These are phyloP conservation scores for Apophysomyces ossiformis DNA, from an alignment of 371 early-diverging fungal genomes.

Conservation along the genomic window DNA sequence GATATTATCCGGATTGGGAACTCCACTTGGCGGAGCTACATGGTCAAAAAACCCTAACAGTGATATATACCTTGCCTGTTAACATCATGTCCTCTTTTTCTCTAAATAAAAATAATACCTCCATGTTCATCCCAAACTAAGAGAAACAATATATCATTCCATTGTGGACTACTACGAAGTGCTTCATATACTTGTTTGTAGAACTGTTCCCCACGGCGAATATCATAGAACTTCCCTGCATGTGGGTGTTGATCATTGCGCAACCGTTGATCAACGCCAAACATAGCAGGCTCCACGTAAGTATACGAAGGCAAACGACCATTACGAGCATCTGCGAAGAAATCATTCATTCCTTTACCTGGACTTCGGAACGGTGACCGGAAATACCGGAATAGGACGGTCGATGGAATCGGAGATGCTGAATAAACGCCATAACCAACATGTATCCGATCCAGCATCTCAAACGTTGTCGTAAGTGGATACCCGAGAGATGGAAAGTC, in stretches of 20 bases:
- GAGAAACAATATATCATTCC: conserved; percentile 27
- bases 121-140: conserved; percentile 28
- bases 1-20: conserved; percentile 35
- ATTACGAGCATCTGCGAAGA: conserved; percentile 20
- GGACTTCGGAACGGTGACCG: conserved; percentile 15
- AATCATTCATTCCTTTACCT: conserved; percentile 17
- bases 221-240: conserved; percentile 22
- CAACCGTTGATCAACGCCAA: conserved; percentile 20
- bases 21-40: conserved; percentile 22
- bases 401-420: conserved; percentile 22
- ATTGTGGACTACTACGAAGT: conserved; percentile 24
- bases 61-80: neutral
- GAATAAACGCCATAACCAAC: conserved; percentile 22
- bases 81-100: neutral
- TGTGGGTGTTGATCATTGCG: conserved; percentile 31
- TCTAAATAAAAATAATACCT: neutral
- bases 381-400: conserved; percentile 22
- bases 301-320: conserved; percentile 21
- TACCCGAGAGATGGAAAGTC: conserved; percentile 22
- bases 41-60: conserved; percentile 22
- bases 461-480: conserved; percentile 20
- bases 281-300: conserved; percentile 27
- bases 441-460: conserved; percentile 14
- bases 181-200: conserved; percentile 35
- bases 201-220: conserved; percentile 27